Evolutionary conservation across 2,329 filamentous ascomycete species (phyloP).

Genomic region (Fusarium albidum): DNA sequence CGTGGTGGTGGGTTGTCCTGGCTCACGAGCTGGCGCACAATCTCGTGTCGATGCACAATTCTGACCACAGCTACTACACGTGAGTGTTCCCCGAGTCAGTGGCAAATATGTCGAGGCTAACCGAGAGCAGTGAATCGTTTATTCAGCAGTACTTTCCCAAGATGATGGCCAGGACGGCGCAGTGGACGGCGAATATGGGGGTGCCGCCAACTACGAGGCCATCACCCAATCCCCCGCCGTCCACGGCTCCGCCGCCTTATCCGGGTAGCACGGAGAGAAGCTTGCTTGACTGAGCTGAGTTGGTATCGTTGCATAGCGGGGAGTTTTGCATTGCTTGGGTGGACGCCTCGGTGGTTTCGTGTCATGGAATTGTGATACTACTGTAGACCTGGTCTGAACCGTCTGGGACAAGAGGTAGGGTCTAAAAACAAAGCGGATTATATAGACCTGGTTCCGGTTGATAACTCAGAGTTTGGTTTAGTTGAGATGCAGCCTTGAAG

Average conservation of each 20-base stretch:
- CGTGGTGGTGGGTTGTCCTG: slow-evolving; percentile 95
- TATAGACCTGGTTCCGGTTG: too few species aligned
- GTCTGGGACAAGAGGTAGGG: slow-evolving; percentile 18
- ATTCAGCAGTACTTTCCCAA: slow-evolving; percentile 79
- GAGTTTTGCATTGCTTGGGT: slow-evolving; percentile 23
- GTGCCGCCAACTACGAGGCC: slow-evolving; percentile 13
- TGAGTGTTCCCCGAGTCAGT: slow-evolving; percentile 47
- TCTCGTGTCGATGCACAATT: slow-evolving; percentile 78
- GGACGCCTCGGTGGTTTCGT: not conserved
- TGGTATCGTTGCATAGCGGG: slow-evolving; percentile 19
- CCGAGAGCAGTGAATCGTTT: slow-evolving; percentile 69
- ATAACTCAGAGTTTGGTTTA: too few species aligned
- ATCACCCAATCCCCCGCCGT: slow-evolving; percentile 30
- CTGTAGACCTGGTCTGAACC: too few species aligned
- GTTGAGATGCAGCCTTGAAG: too few species aligned
- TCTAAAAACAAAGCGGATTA: slow-evolving; percentile 17
- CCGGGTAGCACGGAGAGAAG: slow-evolving; percentile 18
- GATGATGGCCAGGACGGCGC: slow-evolving; percentile 66
- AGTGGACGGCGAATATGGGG: slow-evolving; percentile 42
- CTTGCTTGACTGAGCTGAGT: slow-evolving; percentile 36
- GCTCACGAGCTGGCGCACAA: slow-evolving; percentile 98
- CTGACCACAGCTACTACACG: slow-evolving; percentile 85
- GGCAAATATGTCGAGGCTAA: slow-evolving; percentile 28
- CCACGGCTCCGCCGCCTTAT: slow-evolving; percentile 29
- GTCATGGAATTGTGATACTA: slow-evolving; percentile 1